phyloP scores from a whole-genome alignment of 2,329 filamentous ascomycete genomes.

The Chaetomiaceae sp. region DNA sequence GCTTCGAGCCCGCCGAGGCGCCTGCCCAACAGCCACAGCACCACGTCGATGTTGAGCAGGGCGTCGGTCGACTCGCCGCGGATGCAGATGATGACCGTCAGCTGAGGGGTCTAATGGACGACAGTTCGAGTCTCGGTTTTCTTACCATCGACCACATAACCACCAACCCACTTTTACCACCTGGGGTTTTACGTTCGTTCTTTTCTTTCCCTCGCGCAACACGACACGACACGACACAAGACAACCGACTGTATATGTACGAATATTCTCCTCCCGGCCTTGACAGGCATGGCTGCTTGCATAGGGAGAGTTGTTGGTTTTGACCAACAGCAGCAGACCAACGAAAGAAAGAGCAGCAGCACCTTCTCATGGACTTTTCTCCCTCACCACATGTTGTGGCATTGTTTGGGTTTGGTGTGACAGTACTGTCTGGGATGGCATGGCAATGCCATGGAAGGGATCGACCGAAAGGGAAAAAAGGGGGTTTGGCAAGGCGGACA shows the following conservation, averaged over 20 bases:
- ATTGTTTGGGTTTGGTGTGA: not conserved
- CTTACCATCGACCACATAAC: not conserved
- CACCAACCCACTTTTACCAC: not conserved
- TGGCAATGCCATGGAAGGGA: no score
- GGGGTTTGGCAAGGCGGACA: no score
- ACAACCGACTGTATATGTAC: constrained; percentile 25
- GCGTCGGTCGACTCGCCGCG: constrained; percentile 52
- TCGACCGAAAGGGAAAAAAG: no score
- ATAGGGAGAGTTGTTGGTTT: not conserved
- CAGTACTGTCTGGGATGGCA: no score
- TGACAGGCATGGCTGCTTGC: constrained; percentile 2
- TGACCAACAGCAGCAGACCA: not conserved
- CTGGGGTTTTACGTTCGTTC: not conserved
- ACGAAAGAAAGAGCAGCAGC: not conserved
- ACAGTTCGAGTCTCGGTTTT: not conserved
- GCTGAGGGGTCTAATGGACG: constrained; percentile 28
- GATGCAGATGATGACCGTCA: constrained; percentile 63
- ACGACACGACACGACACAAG: not conserved
- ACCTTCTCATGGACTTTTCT: not conserved
- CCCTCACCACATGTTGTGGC: constrained; percentile 2
- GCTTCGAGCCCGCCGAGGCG: constrained; percentile 51
- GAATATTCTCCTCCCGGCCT: constrained; percentile 11
- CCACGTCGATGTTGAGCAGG: constrained; percentile 47
- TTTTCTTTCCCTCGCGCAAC: not conserved
- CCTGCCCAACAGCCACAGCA: constrained; percentile 49